Percentiles rank a stretch among this genome's conserved stretches.
phyloP scores from a whole-genome alignment of 176 grass and related monocot genomes.

The Cenchrus americanus region DNA sequence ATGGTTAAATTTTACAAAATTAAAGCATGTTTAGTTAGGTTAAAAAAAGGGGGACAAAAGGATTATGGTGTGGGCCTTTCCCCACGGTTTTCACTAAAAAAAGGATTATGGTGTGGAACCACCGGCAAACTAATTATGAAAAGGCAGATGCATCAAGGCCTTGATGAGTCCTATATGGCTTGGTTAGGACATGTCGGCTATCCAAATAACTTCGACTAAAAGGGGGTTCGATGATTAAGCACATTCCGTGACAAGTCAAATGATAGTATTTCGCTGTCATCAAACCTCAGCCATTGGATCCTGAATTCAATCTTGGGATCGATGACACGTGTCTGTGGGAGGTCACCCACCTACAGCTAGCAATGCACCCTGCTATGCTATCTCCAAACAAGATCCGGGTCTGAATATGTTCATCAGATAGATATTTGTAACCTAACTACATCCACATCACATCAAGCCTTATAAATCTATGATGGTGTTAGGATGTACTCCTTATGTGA shows the following conservation, averaged over 20 bases:
- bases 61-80: background rate
- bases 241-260: background rate
- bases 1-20: background rate
- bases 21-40: background rate
- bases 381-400: conserved; percentile 8
- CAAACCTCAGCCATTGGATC: background rate
- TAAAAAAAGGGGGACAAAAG: background rate
- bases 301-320: background rate
- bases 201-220: conserved; percentile 26
- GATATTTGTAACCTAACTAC: conserved; percentile 1
- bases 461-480: background rate
- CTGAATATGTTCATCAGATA: conserved; percentile 3
- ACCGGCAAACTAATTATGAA: conserved; percentile 15
- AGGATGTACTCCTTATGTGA: background rate
- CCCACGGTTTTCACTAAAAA: too few species aligned
- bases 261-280: background rate
- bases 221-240: background rate
- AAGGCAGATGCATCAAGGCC: background rate
- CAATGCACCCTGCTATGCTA: conserved; percentile 10
- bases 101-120: background rate
- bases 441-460: background rate
- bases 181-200: background rate
- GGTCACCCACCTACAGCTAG: background rate
- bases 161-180: conserved; percentile 12
- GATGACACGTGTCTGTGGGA: background rate